A percentile compares a stretch with the other conserved stretches of the same genome.
Conservation (phyloP, 129 eudicot genomes). For the Flaveria brownii region DNA sequence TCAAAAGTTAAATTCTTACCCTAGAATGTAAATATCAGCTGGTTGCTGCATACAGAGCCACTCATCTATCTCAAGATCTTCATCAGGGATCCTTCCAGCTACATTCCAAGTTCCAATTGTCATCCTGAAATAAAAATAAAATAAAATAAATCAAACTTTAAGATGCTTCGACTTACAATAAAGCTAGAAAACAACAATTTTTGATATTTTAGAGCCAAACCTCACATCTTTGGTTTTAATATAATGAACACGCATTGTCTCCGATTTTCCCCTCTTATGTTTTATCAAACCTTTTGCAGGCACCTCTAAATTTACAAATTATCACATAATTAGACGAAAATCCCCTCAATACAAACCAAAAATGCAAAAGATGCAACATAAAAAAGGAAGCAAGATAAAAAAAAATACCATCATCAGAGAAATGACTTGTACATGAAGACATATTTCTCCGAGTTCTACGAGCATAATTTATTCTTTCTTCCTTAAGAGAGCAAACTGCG, state of each 20-base stretch:
- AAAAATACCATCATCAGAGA: constrained; percentile 32
- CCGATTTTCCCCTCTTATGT: constrained; percentile 94
- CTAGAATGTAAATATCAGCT: constrained; percentile 84
- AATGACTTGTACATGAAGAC: constrained; percentile 50
- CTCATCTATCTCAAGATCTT: constrained; percentile 82
- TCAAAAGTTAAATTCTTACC: constrained; percentile 49
- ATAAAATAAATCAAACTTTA: not conserved
- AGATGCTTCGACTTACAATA: not conserved
- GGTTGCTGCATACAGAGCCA: constrained; percentile 91
- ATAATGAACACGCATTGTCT: constrained; percentile 82
- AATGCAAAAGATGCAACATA: not conserved
- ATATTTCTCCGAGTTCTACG: constrained; percentile 44
- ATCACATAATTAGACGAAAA: constrained; percentile 7
- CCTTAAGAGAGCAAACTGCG: constrained; percentile 55
- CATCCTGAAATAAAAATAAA: constrained; percentile 43
- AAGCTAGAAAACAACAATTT: constrained; percentile 3
- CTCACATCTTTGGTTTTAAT: constrained; percentile 88
- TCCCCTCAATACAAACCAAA: not conserved
- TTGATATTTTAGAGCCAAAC: constrained; percentile 53
- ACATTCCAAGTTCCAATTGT: constrained; percentile 97
- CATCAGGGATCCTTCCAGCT: constrained; percentile 82
- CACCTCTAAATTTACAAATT: constrained; percentile 40
- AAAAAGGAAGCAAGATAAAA: not conserved
- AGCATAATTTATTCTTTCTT: constrained; percentile 42
- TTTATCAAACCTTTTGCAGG: constrained; percentile 39